Base-by-base conservation (phyloP, 441 rosid genomes). In the Pelargonium citronellum region DNA sequence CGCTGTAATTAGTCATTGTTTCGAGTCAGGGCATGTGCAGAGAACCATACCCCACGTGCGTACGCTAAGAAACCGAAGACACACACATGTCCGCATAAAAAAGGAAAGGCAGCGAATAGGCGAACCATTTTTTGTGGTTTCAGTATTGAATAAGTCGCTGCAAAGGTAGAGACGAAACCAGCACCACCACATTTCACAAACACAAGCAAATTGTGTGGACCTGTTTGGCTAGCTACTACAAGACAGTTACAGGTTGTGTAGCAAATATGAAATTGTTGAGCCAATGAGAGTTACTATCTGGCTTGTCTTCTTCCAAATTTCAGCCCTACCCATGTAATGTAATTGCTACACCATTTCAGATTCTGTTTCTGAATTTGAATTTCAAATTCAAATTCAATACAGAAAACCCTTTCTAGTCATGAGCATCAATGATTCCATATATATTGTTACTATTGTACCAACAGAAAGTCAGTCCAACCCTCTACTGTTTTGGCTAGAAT, bases 261-360 rank as follows among this genome's bases (percentile, higher is more conserved):
- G 41, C 41, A 37, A 37, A 17, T 19, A 58, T 58, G 62, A 58
- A 58, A 58, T 8, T 58, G 63, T 58, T 58, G 63, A 58, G 27
- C 24, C 63, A 17, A 19, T 24, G 27, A 17, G 5, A 58, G 63
- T 1, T 19, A 58, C 63, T 58, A 19, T 58, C 63, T 58, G 24
- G 13, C 24, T 58, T 19, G 61, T 55, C 61, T 5, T 55, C 22
- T 55, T 55, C 17, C 61, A 5, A 16, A 15, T 55, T 17, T 20
- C 22, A 37, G 41, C 41, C 41, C 41, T 6, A 37, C 8, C 41
- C 41, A 34, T 34, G 39, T 3, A 1, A 17, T 55, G 20, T 16
- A 16, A 53, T 55, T 55, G 22, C 11, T 19, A 20, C 27, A 19
- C 63, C 13, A 58, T 58, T 22, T 58, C 5, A 19, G 22, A 17